Percentiles rank a stretch among this genome's conserved stretches.
These are phyloP conservation scores for Tylopilus balloui DNA, from an alignment of 768 basidiomycete genomes.

Conservation along the genomic window DNA sequence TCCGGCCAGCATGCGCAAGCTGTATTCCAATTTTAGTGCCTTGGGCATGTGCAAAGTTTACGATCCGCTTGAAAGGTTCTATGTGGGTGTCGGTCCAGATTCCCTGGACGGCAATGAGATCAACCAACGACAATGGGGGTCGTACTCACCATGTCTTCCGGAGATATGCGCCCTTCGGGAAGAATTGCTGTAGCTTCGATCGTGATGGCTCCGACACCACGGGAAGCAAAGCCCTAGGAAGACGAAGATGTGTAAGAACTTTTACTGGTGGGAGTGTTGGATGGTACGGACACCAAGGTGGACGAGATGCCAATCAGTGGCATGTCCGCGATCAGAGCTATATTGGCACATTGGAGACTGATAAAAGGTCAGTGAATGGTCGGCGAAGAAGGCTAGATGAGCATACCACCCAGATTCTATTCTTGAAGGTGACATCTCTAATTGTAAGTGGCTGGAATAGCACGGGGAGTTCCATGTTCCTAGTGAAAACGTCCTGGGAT, in stretches of 20 bases:
- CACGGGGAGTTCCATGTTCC: conserved; percentile 49
- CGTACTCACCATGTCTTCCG: conserved; percentile 60
- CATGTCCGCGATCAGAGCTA: conserved; percentile 66
- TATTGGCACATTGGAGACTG: conserved; percentile 85
- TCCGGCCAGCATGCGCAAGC: conserved; percentile 69
- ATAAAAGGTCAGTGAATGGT: neutral
- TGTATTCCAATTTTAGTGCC: conserved; percentile 74
- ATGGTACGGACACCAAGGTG: conserved; percentile 54
- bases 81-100: conserved; percentile 79
- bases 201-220: conserved; percentile 66
- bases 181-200: conserved; percentile 74
- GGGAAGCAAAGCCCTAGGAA: conserved; percentile 54
- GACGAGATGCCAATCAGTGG: conserved; percentile 81
- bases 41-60: conserved; percentile 69
- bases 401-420: conserved; percentile 62
- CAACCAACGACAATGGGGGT: neutral
- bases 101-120: conserved; percentile 35
- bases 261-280: neutral
- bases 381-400: neutral
- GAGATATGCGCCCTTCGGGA: conserved; percentile 73
- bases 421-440: conserved; percentile 61
- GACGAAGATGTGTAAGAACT: neutral
- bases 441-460: conserved; percentile 68
- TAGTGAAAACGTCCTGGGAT: conserved; percentile 34
- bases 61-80: conserved; percentile 61